These are phyloP conservation scores for Boechera retrofracta DNA, from an alignment of 345 rosid species.

Conservation along the genomic window DNA sequence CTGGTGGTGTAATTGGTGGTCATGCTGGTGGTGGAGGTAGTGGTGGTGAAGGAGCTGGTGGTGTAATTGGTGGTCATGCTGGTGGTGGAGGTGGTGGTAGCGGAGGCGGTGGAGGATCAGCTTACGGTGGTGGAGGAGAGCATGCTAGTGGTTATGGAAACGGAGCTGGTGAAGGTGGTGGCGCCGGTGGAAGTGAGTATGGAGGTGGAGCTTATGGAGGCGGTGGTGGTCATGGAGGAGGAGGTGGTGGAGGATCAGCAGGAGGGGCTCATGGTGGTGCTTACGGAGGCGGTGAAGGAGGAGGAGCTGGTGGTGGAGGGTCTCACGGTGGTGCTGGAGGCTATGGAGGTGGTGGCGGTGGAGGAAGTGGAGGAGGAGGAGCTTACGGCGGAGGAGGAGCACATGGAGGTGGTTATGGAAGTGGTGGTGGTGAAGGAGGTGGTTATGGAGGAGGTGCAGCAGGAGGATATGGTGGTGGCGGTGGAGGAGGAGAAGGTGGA, in stretches of 20 bases:
- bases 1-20: constrained; percentile 42
- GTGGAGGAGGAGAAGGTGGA: constrained; percentile 47
- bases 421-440: constrained; percentile 43
- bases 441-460: constrained; percentile 46
- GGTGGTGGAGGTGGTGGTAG: constrained; percentile 47
- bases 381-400: constrained; percentile 45
- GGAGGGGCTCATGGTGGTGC: constrained; percentile 42
- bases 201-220: constrained; percentile 41
- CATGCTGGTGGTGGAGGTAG: constrained; percentile 47
- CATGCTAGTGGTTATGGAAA: constrained; percentile 48
- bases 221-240: constrained; percentile 46
- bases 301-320: constrained; percentile 46
- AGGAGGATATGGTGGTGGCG: constrained; percentile 42
- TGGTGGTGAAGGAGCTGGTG: constrained; percentile 41
- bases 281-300: constrained; percentile 47
- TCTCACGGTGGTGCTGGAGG: constrained; percentile 37
- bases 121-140: constrained; percentile 43
- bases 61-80: constrained; percentile 42
- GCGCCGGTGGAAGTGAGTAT: constrained; percentile 39
- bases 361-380: constrained; percentile 47
- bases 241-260: constrained; percentile 48
- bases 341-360: constrained; percentile 44
- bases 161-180: constrained; percentile 48
- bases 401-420: constrained; percentile 48
- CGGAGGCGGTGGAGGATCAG: constrained; percentile 43